Conservation (phyloP, 208 protist genomes). For the Crithidia mellificae region DNA sequence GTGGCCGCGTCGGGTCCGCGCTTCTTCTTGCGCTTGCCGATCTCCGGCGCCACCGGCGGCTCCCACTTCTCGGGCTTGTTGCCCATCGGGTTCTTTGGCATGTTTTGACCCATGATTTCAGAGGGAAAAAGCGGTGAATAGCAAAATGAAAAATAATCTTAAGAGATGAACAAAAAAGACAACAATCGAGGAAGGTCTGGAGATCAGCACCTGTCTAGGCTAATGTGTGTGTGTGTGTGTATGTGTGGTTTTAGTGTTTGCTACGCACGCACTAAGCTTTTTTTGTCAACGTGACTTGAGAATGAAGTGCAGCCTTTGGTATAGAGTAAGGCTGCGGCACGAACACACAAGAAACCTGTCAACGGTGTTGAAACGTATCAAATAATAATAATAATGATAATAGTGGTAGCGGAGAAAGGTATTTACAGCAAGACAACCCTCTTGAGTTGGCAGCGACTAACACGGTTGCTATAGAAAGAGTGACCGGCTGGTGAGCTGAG, state of each 20-base stretch:
- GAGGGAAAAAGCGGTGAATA: no score
- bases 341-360: no score
- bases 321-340: not conserved
- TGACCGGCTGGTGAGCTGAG: no score
- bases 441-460: not conserved
- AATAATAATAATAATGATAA: not conserved
- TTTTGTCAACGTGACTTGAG: not conserved
- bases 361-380: no score
- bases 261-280: no score
- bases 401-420: not conserved
- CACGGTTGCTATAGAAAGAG: not conserved
- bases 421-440: not conserved
- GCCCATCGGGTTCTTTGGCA: conserved; percentile 43
- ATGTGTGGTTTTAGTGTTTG: no score
- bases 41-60: conserved; percentile 93
- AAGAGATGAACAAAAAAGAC: no score
- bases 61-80: conserved; percentile 92
- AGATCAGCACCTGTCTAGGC: no score
- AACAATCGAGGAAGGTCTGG: no score
- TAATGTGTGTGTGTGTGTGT: not conserved
- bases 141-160: no score
- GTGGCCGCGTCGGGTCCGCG: conserved; percentile 75
- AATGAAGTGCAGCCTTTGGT: not conserved
- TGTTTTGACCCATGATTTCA: conserved; percentile 77
- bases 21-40: conserved; percentile 92